Evolutionary conservation across 768 basidiomycete genomes (phyloP).

Genomic region (Lactifluus piperatus): DNA sequence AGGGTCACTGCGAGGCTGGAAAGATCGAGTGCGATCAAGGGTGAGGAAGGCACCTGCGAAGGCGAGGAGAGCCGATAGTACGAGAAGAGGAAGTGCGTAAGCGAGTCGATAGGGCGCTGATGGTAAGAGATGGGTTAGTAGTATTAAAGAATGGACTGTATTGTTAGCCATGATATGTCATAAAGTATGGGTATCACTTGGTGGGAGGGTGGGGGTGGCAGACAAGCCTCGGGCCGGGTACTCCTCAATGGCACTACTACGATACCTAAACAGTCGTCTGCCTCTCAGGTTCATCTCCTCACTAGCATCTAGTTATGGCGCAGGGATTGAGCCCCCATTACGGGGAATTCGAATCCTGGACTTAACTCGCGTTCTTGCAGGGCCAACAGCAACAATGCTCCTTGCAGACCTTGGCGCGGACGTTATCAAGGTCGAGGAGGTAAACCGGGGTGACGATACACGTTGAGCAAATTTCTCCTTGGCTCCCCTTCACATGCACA

Average conservation of each 20-base stretch:
- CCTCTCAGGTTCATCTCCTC: neutral
- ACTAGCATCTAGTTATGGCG: neutral
- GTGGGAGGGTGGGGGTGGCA: neutral
- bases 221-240: neutral
- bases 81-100: constrained; percentile 53
- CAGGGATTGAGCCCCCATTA: constrained; percentile 72
- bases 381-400: constrained; percentile 87
- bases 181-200: neutral
- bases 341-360: constrained; percentile 79
- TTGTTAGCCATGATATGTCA: constrained; percentile 6
- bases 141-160: neutral
- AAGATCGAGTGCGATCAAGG: constrained; percentile 58
- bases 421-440: constrained; percentile 87
- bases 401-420: constrained; percentile 90
- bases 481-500: no score
- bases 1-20: constrained; percentile 36
- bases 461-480: constrained; percentile 35
- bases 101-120: constrained; percentile 43
- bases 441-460: constrained; percentile 81
- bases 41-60: constrained; percentile 68
- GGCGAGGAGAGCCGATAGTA: constrained; percentile 45
- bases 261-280: neutral
- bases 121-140: constrained; percentile 32
- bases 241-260: neutral
- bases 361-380: constrained; percentile 85